Evolutionary conservation across 108 stramenopile species (phyloP), one percentile per base, ranked within the genome.

Genomic region (Nitzschia sp.): DNA sequence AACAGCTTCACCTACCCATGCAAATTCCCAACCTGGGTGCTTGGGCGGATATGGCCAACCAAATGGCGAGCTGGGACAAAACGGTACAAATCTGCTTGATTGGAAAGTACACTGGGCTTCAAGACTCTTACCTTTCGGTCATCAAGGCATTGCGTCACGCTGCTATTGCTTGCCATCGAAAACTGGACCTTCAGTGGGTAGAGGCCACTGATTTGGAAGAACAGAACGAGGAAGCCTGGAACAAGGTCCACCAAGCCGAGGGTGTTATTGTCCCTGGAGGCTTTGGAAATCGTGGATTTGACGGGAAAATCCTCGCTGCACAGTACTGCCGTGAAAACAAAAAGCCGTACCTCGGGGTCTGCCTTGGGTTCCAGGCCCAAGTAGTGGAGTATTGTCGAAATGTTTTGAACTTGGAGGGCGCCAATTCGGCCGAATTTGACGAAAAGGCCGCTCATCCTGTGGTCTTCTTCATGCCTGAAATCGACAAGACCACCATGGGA

Each of bases 381-480:
- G 97, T 99, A 1, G 96, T 99, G 28, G 98, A 99, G 70, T 98
- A 96, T 69, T 87, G 95, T 32, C 93, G 98, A 58, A 92, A 94
- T 61, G 83, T 97, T 45, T 69, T 98, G 53, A 80, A 82, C 29
- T 76, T 86, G 81, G 70, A 80, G 29, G 86, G 82, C 50, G 98
- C 98, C 67, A 89, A 97, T 76, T 96, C 95, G 32, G 84, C 96
- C 29, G 99, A 99, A 82, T 97, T 98, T 66, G 95, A 96, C 53
- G 84, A 88, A 63, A 67, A 77, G 6, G 70, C 89, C 22, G 55
- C 79, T 27, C 72, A 97, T 53, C 93, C 87, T 17, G 96, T 96
- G 31, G 93, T 99, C 30, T 76, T 99, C 60, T 99, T 99, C 85
- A 99, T 99, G 99, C 99, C 98, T 1, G 99, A 99, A 76, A 95